phyloP scores from a whole-genome alignment of 441 rosid species.

The Brassica balearica region DNA sequence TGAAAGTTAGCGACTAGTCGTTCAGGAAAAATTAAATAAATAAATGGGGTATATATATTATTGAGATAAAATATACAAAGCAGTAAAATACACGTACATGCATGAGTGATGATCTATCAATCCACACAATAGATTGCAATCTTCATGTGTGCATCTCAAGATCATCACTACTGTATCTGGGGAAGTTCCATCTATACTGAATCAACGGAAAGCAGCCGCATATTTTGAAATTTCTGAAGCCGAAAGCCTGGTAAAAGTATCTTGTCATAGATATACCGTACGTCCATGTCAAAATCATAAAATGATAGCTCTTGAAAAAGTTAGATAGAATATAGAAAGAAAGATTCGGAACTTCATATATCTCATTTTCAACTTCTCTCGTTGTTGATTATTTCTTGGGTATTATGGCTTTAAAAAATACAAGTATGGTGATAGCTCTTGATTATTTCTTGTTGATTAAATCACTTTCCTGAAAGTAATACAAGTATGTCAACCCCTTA shows the following conservation, averaged over 20 bases:
- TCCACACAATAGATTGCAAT: slow-evolving; percentile 10
- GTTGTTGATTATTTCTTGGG: not conserved
- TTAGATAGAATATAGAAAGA: not conserved
- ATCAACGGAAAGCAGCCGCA: slow-evolving; percentile 44
- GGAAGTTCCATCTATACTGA: slow-evolving; percentile 36
- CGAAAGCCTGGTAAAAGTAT: slow-evolving; percentile 37
- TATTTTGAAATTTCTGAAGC: slow-evolving; percentile 31
- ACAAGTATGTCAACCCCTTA: not conserved
- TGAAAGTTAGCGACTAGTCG: not conserved
- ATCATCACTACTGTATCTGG: slow-evolving; percentile 37
- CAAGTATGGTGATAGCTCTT: no score
- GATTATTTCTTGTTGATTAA: no score
- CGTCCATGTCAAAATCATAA: slow-evolving; percentile 20
- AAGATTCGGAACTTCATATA: slow-evolving; percentile 18
- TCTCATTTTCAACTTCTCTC: not conserved
- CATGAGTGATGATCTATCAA: slow-evolving; percentile 2
- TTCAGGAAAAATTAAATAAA: not conserved
- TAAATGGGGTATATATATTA: not conserved
- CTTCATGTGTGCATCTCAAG: slow-evolving; percentile 43
- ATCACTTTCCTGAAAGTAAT: not conserved
- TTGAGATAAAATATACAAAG: not conserved
- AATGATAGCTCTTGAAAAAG: slow-evolving; percentile 13
- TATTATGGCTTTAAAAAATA: not conserved
- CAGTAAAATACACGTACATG: slow-evolving; percentile 28
- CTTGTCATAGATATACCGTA: slow-evolving; percentile 34